Base-by-base conservation (phyloP, 116 monocot species). In the Papilionanthe hybrid region DNA sequence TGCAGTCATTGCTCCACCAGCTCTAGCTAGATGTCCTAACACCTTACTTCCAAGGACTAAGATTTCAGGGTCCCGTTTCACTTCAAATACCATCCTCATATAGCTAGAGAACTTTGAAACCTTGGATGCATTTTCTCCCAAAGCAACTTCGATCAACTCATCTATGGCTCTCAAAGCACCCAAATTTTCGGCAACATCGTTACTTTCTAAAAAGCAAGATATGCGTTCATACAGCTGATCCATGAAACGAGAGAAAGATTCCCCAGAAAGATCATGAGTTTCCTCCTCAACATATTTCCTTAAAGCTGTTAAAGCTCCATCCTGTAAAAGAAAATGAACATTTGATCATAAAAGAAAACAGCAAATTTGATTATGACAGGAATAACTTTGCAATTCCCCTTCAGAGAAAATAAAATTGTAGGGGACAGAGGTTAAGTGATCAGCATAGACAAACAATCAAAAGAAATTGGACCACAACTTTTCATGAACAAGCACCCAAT, bases 1-100 rank as follows among this genome's bases (percentile, higher is more conserved):
- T 41, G 94, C 95, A 42, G 98, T 95, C 94, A 94, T 95, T 53
- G 98, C 91, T 17, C 98, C 98, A 8, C 98, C 98, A 75, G 98
- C 92, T 83, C 86, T 90, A n/a, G 91, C 98, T 71, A 99, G 82
- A 82, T 99, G 98, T 3, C 98, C 98, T 0, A 99, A 83, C 19
- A 94, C 98, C 32, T 66, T 82, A 81, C 98, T 99, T 7, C 95
- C 98, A 60, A 95, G 91, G 56, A 93, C 77, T 29, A 99, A 81
- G 44, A 99, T 82, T 77, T 94, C 94, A 29, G 84, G 88, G 78
- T 99, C 98, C 50, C 93, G 94, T 78, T 99, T 99, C 5, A 76
- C 82, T 56, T 99, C 98, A 84, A 99, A 99, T 17, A 95, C 87
- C 53, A 85, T 88, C 37, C 93, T 80, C 86, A 99, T 80, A 83